Percentiles rank a stretch among this genome's conserved stretches.
Conservation (phyloP, 179 eudicot genomes). For the Silene vulgaris region DNA sequence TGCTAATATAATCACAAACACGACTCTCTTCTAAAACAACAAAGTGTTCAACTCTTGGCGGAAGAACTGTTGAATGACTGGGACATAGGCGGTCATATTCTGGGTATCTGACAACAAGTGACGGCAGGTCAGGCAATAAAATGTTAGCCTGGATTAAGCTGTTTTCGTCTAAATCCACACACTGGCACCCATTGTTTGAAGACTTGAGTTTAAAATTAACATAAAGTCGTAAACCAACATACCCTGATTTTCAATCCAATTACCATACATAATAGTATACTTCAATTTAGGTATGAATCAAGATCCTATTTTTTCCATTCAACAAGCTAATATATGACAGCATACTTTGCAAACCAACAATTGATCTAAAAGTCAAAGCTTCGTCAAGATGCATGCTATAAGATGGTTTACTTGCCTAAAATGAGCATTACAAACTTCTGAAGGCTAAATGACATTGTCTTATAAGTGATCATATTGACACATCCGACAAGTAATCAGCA, state of each 20-base stretch:
- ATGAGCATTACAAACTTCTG: not conserved
- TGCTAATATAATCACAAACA: slow-evolving; percentile 64
- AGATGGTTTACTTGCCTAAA: not conserved
- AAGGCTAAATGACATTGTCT: not conserved
- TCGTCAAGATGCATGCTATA: not conserved
- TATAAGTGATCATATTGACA: not conserved
- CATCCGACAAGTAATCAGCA: not conserved
- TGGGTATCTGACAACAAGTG: slow-evolving; percentile 38
- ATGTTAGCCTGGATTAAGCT: no score
- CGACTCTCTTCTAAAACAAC: slow-evolving; percentile 75
- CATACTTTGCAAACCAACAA: not conserved
- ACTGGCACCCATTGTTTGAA: no score
- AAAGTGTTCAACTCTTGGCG: slow-evolving; percentile 86
- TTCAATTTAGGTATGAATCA: not conserved
- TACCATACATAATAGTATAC: not conserved
- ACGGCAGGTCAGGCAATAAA: slow-evolving; percentile 9
- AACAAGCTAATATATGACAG: no score
- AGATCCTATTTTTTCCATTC: no score
- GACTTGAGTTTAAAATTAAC: no score
- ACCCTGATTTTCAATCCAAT: not conserved
- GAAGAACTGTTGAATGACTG: slow-evolving; percentile 49
- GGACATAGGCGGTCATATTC: slow-evolving; percentile 70
- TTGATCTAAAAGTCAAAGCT: not conserved
- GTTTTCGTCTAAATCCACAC: no score
- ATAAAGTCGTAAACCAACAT: not conserved